Base-by-base conservation (phyloP, 441 rosid genomes). In the Aleurites moluccanus region DNA sequence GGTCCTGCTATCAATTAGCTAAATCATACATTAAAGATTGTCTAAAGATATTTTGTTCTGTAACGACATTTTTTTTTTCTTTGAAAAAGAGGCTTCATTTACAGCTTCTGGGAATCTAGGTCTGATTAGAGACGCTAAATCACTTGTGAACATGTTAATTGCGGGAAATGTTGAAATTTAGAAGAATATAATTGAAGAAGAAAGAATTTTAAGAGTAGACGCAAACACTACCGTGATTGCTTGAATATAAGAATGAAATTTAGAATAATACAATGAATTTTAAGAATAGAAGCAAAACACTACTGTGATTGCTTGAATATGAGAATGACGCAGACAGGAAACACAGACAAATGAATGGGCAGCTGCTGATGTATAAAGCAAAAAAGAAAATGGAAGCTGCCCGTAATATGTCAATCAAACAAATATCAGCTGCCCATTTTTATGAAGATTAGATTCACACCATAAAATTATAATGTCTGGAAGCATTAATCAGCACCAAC, bases 201-300 rank as follows among this genome's bases (percentile, higher is more conserved):
- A 52, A 0, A 44, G 67, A 68, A 49, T 66, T 64, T 44, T 16
- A 72, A 70, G 52, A n/a, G 74, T 61, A n/a, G n/a, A n/a, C n/a
- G n/a, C n/a, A n/a, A n/a, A n/a, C n/a, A n/a, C n/a, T n/a, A n/a
- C n/a, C n/a, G n/a, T n/a, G n/a, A n/a, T n/a, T n/a, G n/a, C n/a
- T n/a, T n/a, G n/a, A n/a, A n/a, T n/a, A n/a, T n/a, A n/a, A n/a
- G n/a, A n/a, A n/a, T n/a, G n/a, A n/a, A n/a, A n/a, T n/a, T n/a
- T n/a, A n/a, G n/a, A n/a, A n/a, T n/a, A n/a, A n/a, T n/a, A n/a
- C n/a, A n/a, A n/a, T n/a, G n/a, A n/a, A n/a, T n/a, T n/a, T n/a
- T n/a, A n/a, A n/a, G n/a, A n/a, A n/a, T n/a, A 40, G 45, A 77
- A 69, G 76, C 74, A 75, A 64, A 65, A 53, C 8, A 16, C 6